Evolutionary conservation across 176 grass and related monocot species (phyloP), one percentile per base, ranked within the genome.

Genomic region (Alloteropsis semialata): DNA sequence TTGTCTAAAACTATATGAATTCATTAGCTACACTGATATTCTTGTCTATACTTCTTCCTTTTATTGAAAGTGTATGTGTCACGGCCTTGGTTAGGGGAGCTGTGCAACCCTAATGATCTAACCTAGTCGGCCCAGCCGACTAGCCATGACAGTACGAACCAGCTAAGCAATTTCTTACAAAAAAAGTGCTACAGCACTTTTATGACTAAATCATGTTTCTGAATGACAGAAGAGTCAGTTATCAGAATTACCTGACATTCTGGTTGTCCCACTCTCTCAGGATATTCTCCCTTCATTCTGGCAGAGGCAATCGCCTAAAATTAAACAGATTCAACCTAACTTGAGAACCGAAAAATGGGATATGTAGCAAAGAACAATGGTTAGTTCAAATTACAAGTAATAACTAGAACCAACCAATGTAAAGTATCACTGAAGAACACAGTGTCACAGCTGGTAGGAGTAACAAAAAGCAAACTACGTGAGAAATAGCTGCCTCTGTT

Each of bases 291-390:
- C 79, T 94, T 96, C 42, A 99, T 91, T 86, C 93, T 99, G 77
- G 97, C 93, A 91, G 97, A 89, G 82, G 93, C 97, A 94, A 99
- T 99, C 87, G 89, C 93, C 97, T 99, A 87, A 72, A 82, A 92
- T 83, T 84, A 75, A 81, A 82, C 55, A 85, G 67, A 74, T 86
- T 53, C 68, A 87, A 67, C 79, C 39, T 77, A 88, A 87, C 50
- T 87, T 87, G 41, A 87, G 80, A 80, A 83, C 27, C 27, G 69
- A 72, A 82, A 83, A 67, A 87, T 84, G 34, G 67, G 34, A 79
- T 80, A 60, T 68, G 69, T 57, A 79, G 57, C 66, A 76, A 79
- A 75, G 60, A 72, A 61, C 5, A 81, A 62, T 14, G 6, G 27
- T 12, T 34, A 76, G 19, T 15, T 21, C 24, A 58, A 72, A 82